phyloP scores from a whole-genome alignment of 306 rosid genomes.

The Clitoria ternatea region DNA sequence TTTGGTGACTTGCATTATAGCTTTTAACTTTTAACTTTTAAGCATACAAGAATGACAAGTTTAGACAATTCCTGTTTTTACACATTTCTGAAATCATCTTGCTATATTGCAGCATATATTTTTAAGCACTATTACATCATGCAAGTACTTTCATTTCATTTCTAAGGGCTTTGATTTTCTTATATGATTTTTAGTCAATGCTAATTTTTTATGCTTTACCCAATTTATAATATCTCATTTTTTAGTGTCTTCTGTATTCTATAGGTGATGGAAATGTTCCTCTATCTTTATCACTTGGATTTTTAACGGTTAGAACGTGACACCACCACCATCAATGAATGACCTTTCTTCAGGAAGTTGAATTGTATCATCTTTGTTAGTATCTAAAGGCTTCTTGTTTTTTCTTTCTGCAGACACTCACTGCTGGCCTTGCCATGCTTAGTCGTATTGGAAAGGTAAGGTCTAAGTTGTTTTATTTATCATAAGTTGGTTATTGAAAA shows the following conservation, averaged over 20 bases:
- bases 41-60: background rate
- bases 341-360: background rate
- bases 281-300: conserved; percentile 71
- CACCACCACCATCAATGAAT: background rate
- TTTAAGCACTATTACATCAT: background rate
- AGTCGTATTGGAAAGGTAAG: conserved; percentile 69
- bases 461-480: background rate
- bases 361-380: conserved; percentile 8
- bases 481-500: background rate
- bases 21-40: too few species aligned
- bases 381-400: conserved; percentile 5
- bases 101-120: conserved; percentile 1
- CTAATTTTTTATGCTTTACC: background rate
- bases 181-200: background rate
- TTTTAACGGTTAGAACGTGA: conserved; percentile 68
- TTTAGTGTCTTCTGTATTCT: conserved; percentile 11
- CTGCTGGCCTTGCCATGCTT: conserved; percentile 74
- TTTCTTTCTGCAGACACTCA: conserved; percentile 67
- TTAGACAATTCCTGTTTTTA: background rate
- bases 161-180: background rate
- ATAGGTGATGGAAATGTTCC: conserved; percentile 91
- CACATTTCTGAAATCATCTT: background rate
- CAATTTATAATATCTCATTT: background rate
- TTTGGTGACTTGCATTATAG: background rate
- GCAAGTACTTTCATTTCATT: background rate